phyloP scores from a whole-genome alignment of 1,284 basidiomycete species.

The Ganoderma meredithae region DNA sequence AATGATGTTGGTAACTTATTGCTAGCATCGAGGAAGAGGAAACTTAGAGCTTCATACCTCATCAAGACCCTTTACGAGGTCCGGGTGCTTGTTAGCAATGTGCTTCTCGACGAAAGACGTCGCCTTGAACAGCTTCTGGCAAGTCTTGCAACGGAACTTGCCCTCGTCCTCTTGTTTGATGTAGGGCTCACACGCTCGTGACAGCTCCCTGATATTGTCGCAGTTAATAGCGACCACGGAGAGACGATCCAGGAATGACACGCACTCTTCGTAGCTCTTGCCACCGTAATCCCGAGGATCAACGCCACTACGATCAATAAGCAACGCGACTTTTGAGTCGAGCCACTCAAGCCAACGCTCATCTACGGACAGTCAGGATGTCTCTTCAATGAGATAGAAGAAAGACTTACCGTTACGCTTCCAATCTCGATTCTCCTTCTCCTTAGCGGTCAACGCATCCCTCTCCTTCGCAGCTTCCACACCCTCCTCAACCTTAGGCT shows the following conservation, averaged over 20 bases:
- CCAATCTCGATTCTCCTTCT: slow-evolving; percentile 65
- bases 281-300: slow-evolving; percentile 90
- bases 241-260: slow-evolving; percentile 27
- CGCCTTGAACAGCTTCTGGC: slow-evolving; percentile 95
- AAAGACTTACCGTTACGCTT: slow-evolving; percentile 66
- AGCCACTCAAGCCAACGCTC: slow-evolving; percentile 89
- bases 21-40: neutral
- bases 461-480: slow-evolving; percentile 45
- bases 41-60: slow-evolving; percentile 56
- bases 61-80: slow-evolving; percentile 79
- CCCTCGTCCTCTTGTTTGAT: slow-evolving; percentile 95
- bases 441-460: slow-evolving; percentile 42
- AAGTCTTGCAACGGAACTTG: slow-evolving; percentile 94
- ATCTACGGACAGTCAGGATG: slow-evolving; percentile 53
- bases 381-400: neutral
- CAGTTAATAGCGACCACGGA: slow-evolving; percentile 18
- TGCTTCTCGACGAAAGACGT: slow-evolving; percentile 96
- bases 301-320: slow-evolving; percentile 78
- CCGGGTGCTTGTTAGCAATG: slow-evolving; percentile 88
- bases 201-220: slow-evolving; percentile 70
- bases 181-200: slow-evolving; percentile 76
- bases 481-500: slow-evolving; percentile 50
- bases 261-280: slow-evolving; percentile 88
- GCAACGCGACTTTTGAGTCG: slow-evolving; percentile 81
- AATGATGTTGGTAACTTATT: slow-evolving; percentile 19